Evolutionary conservation across 2,329 filamentous ascomycete species (phyloP).

Genomic region (Ascosphaera aggregata): DNA sequence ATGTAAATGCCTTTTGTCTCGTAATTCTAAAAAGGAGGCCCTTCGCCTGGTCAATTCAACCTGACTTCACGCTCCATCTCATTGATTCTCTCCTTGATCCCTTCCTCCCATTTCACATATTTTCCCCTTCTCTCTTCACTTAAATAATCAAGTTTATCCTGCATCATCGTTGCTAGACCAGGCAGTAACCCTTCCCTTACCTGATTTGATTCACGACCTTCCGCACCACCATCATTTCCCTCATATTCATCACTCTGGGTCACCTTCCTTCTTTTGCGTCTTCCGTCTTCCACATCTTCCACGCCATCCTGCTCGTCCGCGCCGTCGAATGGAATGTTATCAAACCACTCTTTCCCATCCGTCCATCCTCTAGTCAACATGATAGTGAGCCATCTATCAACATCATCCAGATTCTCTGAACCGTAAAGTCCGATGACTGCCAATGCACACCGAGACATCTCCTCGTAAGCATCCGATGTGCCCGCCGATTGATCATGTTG

Average conservation of each 20-base stretch:
- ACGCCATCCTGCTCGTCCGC: constrained; percentile 10
- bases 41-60: no score
- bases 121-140: constrained; percentile 20
- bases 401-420: constrained; percentile 21
- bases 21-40: no score
- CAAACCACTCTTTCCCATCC: constrained; percentile 43
- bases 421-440: constrained; percentile 11
- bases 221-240: not conserved
- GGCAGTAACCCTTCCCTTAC: constrained; percentile 17
- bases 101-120: constrained; percentile 21
- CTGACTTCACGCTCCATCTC: constrained; percentile 9
- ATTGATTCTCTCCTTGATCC: constrained; percentile 17
- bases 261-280: constrained; percentile 10
- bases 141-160: constrained; percentile 23
- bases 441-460: constrained; percentile 18
- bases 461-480: constrained; percentile 10
- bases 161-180: constrained; percentile 28
- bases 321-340: constrained; percentile 23
- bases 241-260: constrained; percentile 6
- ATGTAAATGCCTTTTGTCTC: no score
- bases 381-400: constrained; percentile 37
- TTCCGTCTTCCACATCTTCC: constrained; percentile 12
- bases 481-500: constrained; percentile 18
- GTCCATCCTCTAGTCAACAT: constrained; percentile 27
- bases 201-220: constrained; percentile 3